These are phyloP conservation scores for Tylopilus sp. DNA, from an alignment of 768 basidiomycete species.

Conservation along the genomic window DNA sequence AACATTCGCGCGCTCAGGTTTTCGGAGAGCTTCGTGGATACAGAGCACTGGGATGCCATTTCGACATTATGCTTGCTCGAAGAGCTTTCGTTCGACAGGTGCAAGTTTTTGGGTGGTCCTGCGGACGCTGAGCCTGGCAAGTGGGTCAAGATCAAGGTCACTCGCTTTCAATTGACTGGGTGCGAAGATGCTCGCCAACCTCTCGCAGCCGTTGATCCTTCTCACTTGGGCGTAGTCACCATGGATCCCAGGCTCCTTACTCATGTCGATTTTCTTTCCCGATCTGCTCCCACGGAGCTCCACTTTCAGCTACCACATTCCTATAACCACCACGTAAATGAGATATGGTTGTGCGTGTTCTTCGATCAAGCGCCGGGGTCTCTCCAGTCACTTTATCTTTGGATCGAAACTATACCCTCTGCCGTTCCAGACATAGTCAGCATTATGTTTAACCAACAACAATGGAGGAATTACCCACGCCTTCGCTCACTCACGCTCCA, in stretches of 20 bases:
- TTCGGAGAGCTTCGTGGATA: conserved; percentile 3
- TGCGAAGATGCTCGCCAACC: neutral
- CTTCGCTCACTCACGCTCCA: conserved; percentile 10
- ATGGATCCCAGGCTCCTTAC: neutral
- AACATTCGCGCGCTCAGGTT: conserved; percentile 16
- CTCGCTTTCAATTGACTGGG: neutral
- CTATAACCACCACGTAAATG: too few species aligned
- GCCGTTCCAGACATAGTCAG: neutral
- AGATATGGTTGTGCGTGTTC: too few species aligned
- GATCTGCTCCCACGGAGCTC: conserved; percentile 3
- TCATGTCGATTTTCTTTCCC: neutral
- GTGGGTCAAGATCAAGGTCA: conserved; percentile 4
- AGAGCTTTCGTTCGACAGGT: conserved; percentile 8
- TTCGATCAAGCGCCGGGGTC: too few species aligned
- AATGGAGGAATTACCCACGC: neutral
- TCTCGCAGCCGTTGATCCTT: neutral
- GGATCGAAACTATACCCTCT: too few species aligned
- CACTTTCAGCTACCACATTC: neutral
- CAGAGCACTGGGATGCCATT: conserved; percentile 16
- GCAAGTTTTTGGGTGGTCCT: neutral
- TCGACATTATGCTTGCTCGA: conserved; percentile 13
- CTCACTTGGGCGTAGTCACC: neutral
- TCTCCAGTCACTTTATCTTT: too few species aligned
- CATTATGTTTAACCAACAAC: neutral
- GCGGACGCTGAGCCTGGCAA: neutral